A percentile compares a stretch with the other conserved stretches of the same genome.
Conservation (phyloP, 176 grass and related monocot genomes). For the Otatea glauca region DNA sequence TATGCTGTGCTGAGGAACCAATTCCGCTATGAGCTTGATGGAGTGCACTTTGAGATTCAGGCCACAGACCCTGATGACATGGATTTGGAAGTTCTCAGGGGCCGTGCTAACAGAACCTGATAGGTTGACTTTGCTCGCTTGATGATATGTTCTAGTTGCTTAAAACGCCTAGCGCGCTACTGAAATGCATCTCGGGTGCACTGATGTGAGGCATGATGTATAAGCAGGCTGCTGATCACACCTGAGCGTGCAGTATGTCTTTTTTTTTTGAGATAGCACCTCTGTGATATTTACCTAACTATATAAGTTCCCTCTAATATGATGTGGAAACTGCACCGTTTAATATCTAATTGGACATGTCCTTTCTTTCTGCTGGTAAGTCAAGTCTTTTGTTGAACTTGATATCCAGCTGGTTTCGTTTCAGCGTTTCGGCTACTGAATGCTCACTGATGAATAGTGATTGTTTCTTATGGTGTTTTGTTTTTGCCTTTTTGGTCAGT, state of each 20-base stretch:
- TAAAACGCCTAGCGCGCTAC: slow-evolving; percentile 24
- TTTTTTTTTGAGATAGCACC: not conserved
- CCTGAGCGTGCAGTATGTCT: slow-evolving; percentile 4
- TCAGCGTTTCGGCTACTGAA: not conserved
- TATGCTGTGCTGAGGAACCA: slow-evolving; percentile 67
- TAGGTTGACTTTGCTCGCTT: slow-evolving; percentile 7
- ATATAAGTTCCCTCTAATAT: slow-evolving; percentile 41
- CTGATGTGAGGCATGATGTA: slow-evolving; percentile 48
- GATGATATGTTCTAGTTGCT: slow-evolving; percentile 18
- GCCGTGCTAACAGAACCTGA: slow-evolving; percentile 56
- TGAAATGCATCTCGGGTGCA: slow-evolving; percentile 13
- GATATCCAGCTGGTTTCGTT: not conserved
- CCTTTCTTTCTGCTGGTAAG: not conserved
- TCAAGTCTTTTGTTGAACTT: slow-evolving; percentile 24
- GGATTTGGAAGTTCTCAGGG: slow-evolving; percentile 67
- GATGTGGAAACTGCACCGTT: slow-evolving; percentile 20
- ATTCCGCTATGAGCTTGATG: slow-evolving; percentile 68
- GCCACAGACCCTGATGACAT: slow-evolving; percentile 71
- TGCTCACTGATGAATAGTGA: not conserved
- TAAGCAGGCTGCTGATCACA: slow-evolving; percentile 38
- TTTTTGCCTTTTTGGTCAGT: not conserved
- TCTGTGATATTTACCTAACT: slow-evolving; percentile 32
- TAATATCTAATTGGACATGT: slow-evolving; percentile 19
- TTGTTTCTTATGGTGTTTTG: not conserved
- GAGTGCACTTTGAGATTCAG: slow-evolving; percentile 81